These are phyloP conservation scores for Penium margaritaceum DNA, from an alignment of 139 green algal species.

Conservation along the genomic window DNA sequence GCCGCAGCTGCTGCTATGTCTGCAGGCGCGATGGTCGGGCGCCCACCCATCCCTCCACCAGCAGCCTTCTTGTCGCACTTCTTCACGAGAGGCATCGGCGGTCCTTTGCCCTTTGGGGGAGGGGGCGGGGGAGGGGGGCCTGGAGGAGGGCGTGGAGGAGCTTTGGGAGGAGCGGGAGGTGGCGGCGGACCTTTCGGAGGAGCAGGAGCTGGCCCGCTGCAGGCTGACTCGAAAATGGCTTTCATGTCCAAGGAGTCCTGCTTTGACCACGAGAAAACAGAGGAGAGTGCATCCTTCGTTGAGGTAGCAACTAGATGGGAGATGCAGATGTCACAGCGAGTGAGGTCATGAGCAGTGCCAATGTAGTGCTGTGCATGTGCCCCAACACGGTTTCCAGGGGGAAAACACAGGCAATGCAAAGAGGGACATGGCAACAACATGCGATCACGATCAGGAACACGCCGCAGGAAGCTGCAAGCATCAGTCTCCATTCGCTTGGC, in stretches of 20 bases:
- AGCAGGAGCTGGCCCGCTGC: neutral
- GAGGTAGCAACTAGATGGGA: neutral
- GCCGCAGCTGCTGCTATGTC: conserved; percentile 13
- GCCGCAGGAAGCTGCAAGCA: neutral
- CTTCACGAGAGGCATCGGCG: conserved; percentile 1
- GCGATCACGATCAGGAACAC: neutral
- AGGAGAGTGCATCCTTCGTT: neutral
- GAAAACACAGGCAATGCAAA: no score
- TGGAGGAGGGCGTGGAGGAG: neutral
- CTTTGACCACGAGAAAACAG: neutral
- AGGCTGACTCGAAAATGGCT: neutral
- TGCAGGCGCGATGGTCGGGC: neutral
- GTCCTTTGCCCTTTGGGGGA: neutral
- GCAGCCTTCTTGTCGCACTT: conserved; percentile 3
- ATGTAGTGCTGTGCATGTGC: no score
- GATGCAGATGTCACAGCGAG: neutral
- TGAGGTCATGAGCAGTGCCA: no score
- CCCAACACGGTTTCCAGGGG: no score
- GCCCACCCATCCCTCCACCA: neutral
- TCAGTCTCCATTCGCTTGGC: neutral
- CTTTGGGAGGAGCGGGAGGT: conserved; percentile 15
- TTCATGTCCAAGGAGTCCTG: neutral
- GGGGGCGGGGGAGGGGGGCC: neutral
- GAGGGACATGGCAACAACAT: no score
- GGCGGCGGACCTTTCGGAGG: neutral